These are phyloP conservation scores for Coleophoma eucalyptorum DNA, from an alignment of 2,329 filamentous ascomycete genomes.

Conservation along the genomic window DNA sequence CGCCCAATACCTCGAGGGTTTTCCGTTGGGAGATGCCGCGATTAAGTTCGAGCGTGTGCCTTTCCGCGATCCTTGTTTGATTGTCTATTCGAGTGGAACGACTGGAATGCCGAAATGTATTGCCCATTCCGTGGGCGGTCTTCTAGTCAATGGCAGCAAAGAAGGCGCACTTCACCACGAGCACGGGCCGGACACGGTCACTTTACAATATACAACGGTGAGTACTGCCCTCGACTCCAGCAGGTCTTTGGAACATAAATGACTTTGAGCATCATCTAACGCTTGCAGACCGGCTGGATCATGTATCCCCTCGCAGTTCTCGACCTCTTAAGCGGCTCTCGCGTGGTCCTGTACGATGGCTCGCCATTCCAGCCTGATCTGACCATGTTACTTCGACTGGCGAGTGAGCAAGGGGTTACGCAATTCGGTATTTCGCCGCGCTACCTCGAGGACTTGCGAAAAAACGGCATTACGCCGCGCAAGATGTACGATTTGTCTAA, in stretches of 20 bases:
- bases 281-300: constrained; percentile 84
- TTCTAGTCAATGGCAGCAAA: constrained; percentile 54
- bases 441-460: constrained; percentile 71
- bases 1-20: constrained; percentile 30
- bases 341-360: constrained; percentile 74
- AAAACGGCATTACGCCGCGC: constrained; percentile 56
- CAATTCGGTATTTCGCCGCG: constrained; percentile 72
- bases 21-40: constrained; percentile 33
- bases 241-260: too few species aligned
- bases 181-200: constrained; percentile 35
- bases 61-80: constrained; percentile 67
- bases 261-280: too few species aligned
- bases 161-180: constrained; percentile 54
- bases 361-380: constrained; percentile 72
- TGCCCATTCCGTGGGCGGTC: constrained; percentile 69
- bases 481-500: constrained; percentile 54
- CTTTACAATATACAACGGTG: constrained; percentile 58
- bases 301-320: constrained; percentile 71
- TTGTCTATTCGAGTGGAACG: constrained; percentile 77
- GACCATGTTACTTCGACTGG: constrained; percentile 58
- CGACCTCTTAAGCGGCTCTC: constrained; percentile 54
- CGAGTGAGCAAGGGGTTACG: constrained; percentile 62
- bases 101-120: constrained; percentile 84
- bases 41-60: constrained; percentile 19
- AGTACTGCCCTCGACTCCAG: too few species aligned